phyloP scores from a whole-genome alignment of 257 asterid genomes.

The Striga asiatica region DNA sequence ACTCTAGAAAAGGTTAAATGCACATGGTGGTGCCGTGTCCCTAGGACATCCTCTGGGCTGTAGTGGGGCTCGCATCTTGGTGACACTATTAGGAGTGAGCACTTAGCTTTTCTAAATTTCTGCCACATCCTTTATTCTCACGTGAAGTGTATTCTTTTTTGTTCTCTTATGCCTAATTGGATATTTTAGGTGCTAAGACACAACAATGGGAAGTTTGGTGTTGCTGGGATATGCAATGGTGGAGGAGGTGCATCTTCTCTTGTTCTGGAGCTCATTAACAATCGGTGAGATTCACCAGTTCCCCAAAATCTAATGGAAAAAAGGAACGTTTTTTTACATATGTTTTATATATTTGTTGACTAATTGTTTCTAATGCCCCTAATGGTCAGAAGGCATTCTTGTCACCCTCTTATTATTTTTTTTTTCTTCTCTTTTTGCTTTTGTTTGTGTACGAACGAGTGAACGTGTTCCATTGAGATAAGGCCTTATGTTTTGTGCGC shows the following conservation, averaged over 20 bases:
- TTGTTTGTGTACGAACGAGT: no score
- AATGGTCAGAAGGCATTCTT: no score
- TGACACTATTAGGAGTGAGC: conserved; percentile 83
- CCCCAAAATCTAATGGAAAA: background rate
- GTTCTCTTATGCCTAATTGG: background rate
- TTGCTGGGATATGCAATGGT: conserved; percentile 87
- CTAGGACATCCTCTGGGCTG: conserved; percentile 94
- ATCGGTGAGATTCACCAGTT: conserved; percentile 16
- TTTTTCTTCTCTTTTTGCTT: background rate
- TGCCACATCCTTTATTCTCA: conserved; percentile 7
- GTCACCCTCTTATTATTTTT: no score
- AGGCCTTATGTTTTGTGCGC: no score
- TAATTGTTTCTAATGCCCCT: no score
- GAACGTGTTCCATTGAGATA: no score
- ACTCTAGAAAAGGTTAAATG: conserved; percentile 58
- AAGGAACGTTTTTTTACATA: no score
- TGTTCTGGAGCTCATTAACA: conserved; percentile 51
- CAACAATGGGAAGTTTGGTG: conserved; percentile 68
- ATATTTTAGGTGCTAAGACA: conserved; percentile 59
- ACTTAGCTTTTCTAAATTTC: background rate
- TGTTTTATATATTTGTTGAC: no score
- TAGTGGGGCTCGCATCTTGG: conserved; percentile 91
- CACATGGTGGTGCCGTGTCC: conserved; percentile 88
- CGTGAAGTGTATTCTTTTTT: background rate
- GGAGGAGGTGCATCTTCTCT: conserved; percentile 98